phyloP scores from a whole-genome alignment of 2,329 filamentous ascomycete species.

The Didymella arachidicola region DNA sequence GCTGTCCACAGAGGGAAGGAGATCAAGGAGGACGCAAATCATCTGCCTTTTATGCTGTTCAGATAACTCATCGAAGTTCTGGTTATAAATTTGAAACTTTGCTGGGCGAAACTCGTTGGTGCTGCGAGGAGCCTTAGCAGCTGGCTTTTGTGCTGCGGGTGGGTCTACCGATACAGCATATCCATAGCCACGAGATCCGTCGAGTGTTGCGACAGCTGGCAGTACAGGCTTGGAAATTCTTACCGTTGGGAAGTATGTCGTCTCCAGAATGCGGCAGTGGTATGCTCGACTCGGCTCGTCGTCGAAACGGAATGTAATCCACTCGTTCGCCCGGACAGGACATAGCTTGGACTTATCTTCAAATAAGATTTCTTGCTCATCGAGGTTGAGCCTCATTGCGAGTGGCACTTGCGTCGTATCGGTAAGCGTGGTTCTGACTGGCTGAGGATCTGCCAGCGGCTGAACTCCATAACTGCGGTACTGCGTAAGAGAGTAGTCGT shows the following conservation, averaged over 20 bases:
- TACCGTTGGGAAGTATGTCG: slow-evolving; percentile 55
- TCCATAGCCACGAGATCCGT: not conserved
- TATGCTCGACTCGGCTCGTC: slow-evolving; percentile 32
- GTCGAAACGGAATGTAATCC: slow-evolving; percentile 56
- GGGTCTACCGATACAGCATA: not conserved
- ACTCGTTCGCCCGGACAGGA: slow-evolving; percentile 59
- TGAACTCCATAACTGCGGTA: not conserved
- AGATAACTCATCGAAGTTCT: slow-evolving; percentile 65
- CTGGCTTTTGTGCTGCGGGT: not conserved
- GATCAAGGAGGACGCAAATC: slow-evolving; percentile 63
- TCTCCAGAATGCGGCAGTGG: slow-evolving; percentile 62
- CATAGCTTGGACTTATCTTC: slow-evolving; percentile 33
- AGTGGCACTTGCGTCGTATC: not conserved
- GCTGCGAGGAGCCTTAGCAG: slow-evolving; percentile 1
- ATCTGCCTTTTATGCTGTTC: slow-evolving; percentile 57
- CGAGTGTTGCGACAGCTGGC: slow-evolving; percentile 14
- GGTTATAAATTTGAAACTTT: slow-evolving; percentile 58
- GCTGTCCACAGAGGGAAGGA: slow-evolving; percentile 67
- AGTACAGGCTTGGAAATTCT: slow-evolving; percentile 37
- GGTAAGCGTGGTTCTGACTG: slow-evolving; percentile 7
- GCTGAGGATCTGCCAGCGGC: not conserved
- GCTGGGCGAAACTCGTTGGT: slow-evolving; percentile 42
- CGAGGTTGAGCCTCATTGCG: slow-evolving; percentile 44
- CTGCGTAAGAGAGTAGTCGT: slow-evolving; percentile 18
- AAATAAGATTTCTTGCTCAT: slow-evolving; percentile 55